These are phyloP conservation scores for Haplosporangium sp. DNA, from an alignment of 371 early-diverging fungal species.

Conservation along the genomic window DNA sequence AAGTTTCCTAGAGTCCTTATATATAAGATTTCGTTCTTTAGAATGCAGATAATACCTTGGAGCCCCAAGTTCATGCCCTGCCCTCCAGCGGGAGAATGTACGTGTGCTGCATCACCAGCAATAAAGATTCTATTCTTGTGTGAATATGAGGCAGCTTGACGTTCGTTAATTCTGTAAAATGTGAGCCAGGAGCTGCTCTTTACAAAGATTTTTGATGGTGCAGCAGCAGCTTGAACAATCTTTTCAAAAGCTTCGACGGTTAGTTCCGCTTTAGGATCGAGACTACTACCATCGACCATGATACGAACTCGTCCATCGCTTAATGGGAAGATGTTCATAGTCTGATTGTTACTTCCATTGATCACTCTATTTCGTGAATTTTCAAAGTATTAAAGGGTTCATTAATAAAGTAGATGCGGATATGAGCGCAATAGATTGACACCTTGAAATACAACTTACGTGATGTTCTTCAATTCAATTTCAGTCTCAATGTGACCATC, in stretches of 20 bases:
- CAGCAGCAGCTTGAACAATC: conserved; percentile 19
- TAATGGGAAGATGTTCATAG: conserved; percentile 42
- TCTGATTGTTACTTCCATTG: conserved; percentile 36
- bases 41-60: conserved; percentile 20
- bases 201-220: conserved; percentile 22
- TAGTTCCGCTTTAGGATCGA: conserved; percentile 27
- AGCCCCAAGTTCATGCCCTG: conserved; percentile 54
- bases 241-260: conserved; percentile 31
- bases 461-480: conserved; percentile 17
- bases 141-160: conserved; percentile 31
- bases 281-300: conserved; percentile 32
- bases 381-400: too few species aligned
- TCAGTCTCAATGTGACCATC: conserved; percentile 40
- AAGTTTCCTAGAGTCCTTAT: neutral
- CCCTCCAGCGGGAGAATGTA: conserved; percentile 53
- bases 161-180: conserved; percentile 52
- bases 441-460: conserved; percentile 20
- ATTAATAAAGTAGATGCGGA: too few species aligned
- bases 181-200: conserved; percentile 42
- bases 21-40: neutral
- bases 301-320: conserved; percentile 30
- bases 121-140: conserved; percentile 53
- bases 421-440: neutral
- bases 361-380: conserved; percentile 17
- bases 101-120: conserved; percentile 59